Evolutionary conservation across 2,329 filamentous ascomycete species (phyloP), one percentile per base, ranked within the genome.

Genomic region (Apiospora pterosperma): DNA sequence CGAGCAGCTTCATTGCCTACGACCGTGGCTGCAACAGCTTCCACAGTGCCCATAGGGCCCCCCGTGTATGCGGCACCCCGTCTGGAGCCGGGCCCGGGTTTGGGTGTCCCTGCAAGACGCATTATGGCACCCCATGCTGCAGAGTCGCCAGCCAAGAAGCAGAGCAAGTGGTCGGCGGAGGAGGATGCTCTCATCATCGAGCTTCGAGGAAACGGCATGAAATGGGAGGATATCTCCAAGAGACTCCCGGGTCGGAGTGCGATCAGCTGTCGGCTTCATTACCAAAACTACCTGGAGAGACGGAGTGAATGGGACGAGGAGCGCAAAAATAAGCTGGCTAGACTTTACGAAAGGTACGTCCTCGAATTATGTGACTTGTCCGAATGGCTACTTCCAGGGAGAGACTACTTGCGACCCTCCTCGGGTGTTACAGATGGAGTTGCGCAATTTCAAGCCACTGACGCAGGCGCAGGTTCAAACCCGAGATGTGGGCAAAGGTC

Each of bases 151-250:
- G 92, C 92, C 38, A 97, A 96, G 82, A 96, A 95, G 80, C 93
- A 97, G 78, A 97, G 92, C 75, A 98, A 98, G 79, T 98, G 96
- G 96, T 96, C 92, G 5, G 84, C 91, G 0, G 93, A 97, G 67
- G 95, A 98, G 77, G 93, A 98, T 77, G 88, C 91, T n/a, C 82
- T 96, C 60, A 97, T 97, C 71, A 97, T 97, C 72, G 92, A 96
- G 76, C 86, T 98, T 67, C 88, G 95, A 65, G 92, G 93, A 41
- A 90, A 90, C 71, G 92, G 92, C 10, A 97, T 97, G 93, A 98
- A 98, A 76, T 98, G 95, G 96, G 95, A 98, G 75, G 95, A 98
- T 77, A 97, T 98, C 72, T 96, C 93, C 67, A 96, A 95, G 81
- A 88, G 90, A 63, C 82, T 98, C 61, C 94, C 93, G 3, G 95